Evolutionary conservation across 2,329 filamentous ascomycete species (phyloP), one percentile per base, ranked within the genome.

Genomic region (Gaeumannomyces sp.): DNA sequence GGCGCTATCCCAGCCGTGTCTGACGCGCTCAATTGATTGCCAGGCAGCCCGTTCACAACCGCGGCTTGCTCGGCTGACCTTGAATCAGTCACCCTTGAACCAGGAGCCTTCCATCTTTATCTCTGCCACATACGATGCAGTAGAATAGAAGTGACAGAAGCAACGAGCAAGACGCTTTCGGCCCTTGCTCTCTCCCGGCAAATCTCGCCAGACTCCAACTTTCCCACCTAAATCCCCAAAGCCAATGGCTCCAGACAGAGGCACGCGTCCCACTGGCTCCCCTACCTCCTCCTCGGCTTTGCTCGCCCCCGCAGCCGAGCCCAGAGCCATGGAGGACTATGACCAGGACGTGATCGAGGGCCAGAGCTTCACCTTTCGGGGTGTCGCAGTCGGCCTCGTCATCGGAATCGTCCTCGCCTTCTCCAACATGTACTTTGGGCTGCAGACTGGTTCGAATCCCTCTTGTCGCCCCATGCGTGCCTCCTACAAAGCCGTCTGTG

Each of bases 401-500:
- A 95, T 99, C 68, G 95, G 95, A 57, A 86, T 95, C 5, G 81
- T 98, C 64, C 97, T 98, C 72, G 95, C 91, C 73, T 97, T 97
- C 75, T 96, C 92, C 63, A 99, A 99, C 74, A 97, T 96, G 81
- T 99, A 98, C 76, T 99, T 99, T 75, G 95, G 95, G n/a, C 81
- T 99, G 38, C 95, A 98, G 78, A 96, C 92, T 25, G 45, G 45
- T 53, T 8, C 45, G 45, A 16, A 19, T 45, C 6, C 38, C 38
- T 25, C 19, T 14, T 25, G n/a, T 25, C 19, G 22, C 22, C 45
- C 45, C 16, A 35, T 27, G 25, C 14, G 14, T 33, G 8, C 59
- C 19, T 22, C 11, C 59, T 31, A 3, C 29, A 50, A n/a, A 6
- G 2, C 19, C 8, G 14, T 19, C 4, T n/a, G 45, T 50, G 45